These are phyloP conservation scores for Calocybe gambosa DNA, from an alignment of 1,284 basidiomycete genomes.

Conservation along the genomic window DNA sequence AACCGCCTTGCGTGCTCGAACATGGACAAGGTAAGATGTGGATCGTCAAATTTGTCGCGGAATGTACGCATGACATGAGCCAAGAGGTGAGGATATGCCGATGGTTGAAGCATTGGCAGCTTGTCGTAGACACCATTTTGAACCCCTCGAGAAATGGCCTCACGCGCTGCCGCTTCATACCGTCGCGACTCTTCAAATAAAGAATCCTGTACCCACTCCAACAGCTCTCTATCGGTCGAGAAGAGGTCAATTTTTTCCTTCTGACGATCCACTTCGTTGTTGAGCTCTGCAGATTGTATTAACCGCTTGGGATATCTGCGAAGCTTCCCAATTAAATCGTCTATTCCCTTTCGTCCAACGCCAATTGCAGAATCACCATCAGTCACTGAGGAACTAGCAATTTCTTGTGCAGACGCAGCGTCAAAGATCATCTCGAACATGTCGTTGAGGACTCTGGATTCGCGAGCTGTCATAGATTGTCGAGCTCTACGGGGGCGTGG, in stretches of 20 bases:
- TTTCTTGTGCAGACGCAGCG: slow-evolving; percentile 42
- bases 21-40: slow-evolving; percentile 77
- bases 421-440: slow-evolving; percentile 71
- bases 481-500: slow-evolving; percentile 27
- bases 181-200: slow-evolving; percentile 57
- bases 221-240: slow-evolving; percentile 62
- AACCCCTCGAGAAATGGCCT: slow-evolving; percentile 27
- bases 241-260: slow-evolving; percentile 73
- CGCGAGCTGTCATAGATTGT: slow-evolving; percentile 62
- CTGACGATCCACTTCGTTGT: slow-evolving; percentile 64
- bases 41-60: slow-evolving; percentile 70
- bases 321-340: slow-evolving; percentile 41
- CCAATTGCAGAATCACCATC: slow-evolving; percentile 17
- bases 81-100: slow-evolving; percentile 70
- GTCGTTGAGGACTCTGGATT: slow-evolving; percentile 58
- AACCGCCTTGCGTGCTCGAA: slow-evolving; percentile 73
- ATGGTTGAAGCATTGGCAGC: slow-evolving; percentile 42
- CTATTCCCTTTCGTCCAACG: slow-evolving; percentile 27
- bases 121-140: slow-evolving; percentile 16
- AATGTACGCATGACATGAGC: slow-evolving; percentile 71
- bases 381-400: slow-evolving; percentile 8
- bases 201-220: slow-evolving; percentile 70
- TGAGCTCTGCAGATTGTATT: slow-evolving; percentile 46
- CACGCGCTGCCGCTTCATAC: slow-evolving; percentile 42
- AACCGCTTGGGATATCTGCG: slow-evolving; percentile 41